These are phyloP conservation scores for Quillaja saponaria DNA, from an alignment of 306 rosid genomes.

Conservation along the genomic window DNA sequence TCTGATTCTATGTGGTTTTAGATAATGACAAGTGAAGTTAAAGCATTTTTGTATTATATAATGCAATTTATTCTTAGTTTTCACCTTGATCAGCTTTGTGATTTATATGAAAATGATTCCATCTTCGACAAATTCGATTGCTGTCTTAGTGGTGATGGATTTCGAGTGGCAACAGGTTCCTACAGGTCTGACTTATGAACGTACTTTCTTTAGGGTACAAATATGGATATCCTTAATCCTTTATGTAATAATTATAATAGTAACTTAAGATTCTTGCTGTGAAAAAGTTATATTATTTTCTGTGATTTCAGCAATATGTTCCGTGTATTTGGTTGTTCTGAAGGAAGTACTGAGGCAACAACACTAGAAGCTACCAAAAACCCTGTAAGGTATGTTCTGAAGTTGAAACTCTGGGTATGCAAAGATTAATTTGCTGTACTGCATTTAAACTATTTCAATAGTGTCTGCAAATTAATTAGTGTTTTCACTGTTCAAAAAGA, in stretches of 20 bases:
- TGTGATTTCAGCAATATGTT: conserved; percentile 98
- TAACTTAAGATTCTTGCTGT: too few species aligned
- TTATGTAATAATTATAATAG: conserved; percentile 36
- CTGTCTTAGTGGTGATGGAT: conserved; percentile 92
- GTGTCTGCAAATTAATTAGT: too few species aligned
- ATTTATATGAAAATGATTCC: conserved; percentile 94
- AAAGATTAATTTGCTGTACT: too few species aligned
- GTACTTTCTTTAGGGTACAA: too few species aligned
- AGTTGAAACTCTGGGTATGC: too few species aligned
- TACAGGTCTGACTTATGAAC: conserved; percentile 83
- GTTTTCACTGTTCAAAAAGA: conserved; percentile 2
- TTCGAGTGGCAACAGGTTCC: conserved; percentile 88
- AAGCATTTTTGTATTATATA: too few species aligned
- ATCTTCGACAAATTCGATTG: conserved; percentile 98
- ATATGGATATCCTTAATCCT: conserved; percentile 30
- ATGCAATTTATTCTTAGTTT: too few species aligned
- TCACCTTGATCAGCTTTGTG: conserved; percentile 99
- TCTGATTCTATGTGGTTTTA: too few species aligned
- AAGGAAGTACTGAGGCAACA: conserved; percentile 73
- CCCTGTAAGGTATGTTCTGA: conserved; percentile 88
- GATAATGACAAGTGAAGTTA: too few species aligned
- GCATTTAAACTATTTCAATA: too few species aligned
- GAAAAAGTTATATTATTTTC: too few species aligned
- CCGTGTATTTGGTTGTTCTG: conserved; percentile 82
- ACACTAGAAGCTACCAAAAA: conserved; percentile 98